Base-by-base conservation (phyloP, 2,329 filamentous ascomycete genomes). In the Ascochyta viciae-villosae region DNA sequence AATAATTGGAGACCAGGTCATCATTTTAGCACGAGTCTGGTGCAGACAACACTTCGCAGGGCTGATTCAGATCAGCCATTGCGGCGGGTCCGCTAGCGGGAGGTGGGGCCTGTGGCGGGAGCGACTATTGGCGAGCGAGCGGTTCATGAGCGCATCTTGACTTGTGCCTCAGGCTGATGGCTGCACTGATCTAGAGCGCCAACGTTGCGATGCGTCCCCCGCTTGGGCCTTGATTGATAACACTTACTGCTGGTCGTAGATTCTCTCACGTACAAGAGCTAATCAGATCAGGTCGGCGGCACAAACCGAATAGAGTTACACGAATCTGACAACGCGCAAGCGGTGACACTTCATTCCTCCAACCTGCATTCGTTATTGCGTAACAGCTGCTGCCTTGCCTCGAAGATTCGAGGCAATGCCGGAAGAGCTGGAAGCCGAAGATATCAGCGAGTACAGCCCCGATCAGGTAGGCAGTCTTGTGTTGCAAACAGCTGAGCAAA, bases 301-400 rank as follows among this genome's bases (percentile, higher is more conserved):
- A 15, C 27, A 50, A 33, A 29, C 19, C 46, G 35, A 27, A 4
- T 47, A 13, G 38, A 38, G 41, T 47, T 45, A 34, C 47, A 56
- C 42, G 10, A 33, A 23, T 41, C 47, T 51, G 47, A 47, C 44
- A 48, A 48, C 31, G 15, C 42, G 47, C 42, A 48, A 47, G 47
- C 16, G 42, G 43, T 42, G 47, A 37, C 26, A 43, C 47, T 38
- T 19, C 53, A 56, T 56, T 51, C 47, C 53, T 56, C 43, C 31
- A 38, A 42, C 35, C 42, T 51, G 37, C 53, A 44, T 39, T 16
- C 15, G 27, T 51, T 24, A 13, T 29, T 38, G 53, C 51, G 43
- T 22, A 24, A 51, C 47, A 40, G 9, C 6, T 29, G 53, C 26
- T 50, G 43, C 53, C 42, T 56, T 56, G 47, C 47, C 47, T 56